These are phyloP conservation scores for Lomentospora prolificans DNA, from an alignment of 2,329 filamentous ascomycete species.

Conservation along the genomic window DNA sequence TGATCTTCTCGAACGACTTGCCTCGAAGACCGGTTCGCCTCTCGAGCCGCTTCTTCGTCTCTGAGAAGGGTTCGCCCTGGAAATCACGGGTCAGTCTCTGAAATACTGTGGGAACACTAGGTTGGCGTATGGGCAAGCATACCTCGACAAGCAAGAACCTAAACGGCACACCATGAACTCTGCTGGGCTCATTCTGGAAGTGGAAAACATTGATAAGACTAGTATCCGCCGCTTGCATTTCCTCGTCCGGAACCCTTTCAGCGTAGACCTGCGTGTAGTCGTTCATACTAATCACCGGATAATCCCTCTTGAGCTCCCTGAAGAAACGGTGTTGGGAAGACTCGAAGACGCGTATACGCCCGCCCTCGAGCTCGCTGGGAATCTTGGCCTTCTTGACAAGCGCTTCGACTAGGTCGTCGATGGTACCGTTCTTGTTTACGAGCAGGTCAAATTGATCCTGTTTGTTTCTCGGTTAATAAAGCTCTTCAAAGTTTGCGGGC, in stretches of 20 bases:
- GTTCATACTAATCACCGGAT: slow-evolving; percentile 69
- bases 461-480: slow-evolving; percentile 1
- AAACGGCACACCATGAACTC: slow-evolving; percentile 84
- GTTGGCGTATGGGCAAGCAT: slow-evolving; percentile 21
- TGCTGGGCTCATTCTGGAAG: slow-evolving; percentile 80
- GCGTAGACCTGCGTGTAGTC: slow-evolving; percentile 79
- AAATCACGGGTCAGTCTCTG: background rate
- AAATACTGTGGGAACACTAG: too few relatives aligned
- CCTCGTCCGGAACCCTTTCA: slow-evolving; percentile 69
- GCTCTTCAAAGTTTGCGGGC: background rate
- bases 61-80: slow-evolving; percentile 74
- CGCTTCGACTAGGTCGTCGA: slow-evolving; percentile 66
- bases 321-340: slow-evolving; percentile 74
- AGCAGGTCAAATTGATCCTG: slow-evolving; percentile 73
- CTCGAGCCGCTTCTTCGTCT: slow-evolving; percentile 90
- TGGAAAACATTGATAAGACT: slow-evolving; percentile 75
- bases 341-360: slow-evolving; percentile 73
- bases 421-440: slow-evolving; percentile 74
- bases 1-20: slow-evolving; percentile 98
- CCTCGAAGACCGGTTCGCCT: slow-evolving; percentile 91
- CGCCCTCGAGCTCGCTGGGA: slow-evolving; percentile 59
- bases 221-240: slow-evolving; percentile 44
- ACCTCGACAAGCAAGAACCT: slow-evolving; percentile 77
- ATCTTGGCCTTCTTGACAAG: slow-evolving; percentile 75
- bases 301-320: slow-evolving; percentile 61